Percentiles rank a stretch among this genome's conserved stretches.
Conservation (phyloP, 768 basidiomycete genomes). For the Wakefieldia striispora region DNA sequence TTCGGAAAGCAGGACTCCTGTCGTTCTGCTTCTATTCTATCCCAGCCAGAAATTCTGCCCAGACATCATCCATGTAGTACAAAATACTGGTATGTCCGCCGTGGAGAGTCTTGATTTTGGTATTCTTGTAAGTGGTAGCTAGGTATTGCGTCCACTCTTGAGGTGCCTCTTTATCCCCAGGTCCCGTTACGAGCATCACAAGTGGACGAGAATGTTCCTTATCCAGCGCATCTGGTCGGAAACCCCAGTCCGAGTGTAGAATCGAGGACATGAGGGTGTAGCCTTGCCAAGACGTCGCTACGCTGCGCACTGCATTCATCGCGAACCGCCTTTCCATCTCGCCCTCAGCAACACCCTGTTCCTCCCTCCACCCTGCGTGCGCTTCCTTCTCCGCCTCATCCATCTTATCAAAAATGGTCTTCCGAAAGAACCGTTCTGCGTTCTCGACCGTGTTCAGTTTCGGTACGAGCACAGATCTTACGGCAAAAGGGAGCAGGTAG, state of each 20-base stretch:
- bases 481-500: constrained; percentile 30
- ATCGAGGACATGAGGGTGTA: constrained; percentile 43
- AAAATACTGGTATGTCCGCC: constrained; percentile 52
- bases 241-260: constrained; percentile 54
- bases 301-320: constrained; percentile 44
- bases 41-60: constrained; percentile 33
- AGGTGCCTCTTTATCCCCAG: constrained; percentile 41
- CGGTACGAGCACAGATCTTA: constrained; percentile 29
- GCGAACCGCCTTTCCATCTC: constrained; percentile 43
- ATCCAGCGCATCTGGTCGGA: constrained; percentile 40
- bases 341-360: constrained; percentile 40
- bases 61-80: constrained; percentile 43
- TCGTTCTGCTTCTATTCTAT: too few relatives aligned
- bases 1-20: too few relatives aligned
- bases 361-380: constrained; percentile 41
- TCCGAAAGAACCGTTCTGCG: constrained; percentile 42
- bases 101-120: constrained; percentile 36
- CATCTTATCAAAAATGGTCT: constrained; percentile 39
- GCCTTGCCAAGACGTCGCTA: constrained; percentile 50
- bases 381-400: constrained; percentile 34
- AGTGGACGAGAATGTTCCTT: constrained; percentile 43
- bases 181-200: constrained; percentile 44
- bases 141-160: constrained; percentile 48
- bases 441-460: constrained; percentile 37
- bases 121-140: constrained; percentile 43